Base-by-base conservation (phyloP, 768 basidiomycete genomes). In the Sutorius australiensis region DNA sequence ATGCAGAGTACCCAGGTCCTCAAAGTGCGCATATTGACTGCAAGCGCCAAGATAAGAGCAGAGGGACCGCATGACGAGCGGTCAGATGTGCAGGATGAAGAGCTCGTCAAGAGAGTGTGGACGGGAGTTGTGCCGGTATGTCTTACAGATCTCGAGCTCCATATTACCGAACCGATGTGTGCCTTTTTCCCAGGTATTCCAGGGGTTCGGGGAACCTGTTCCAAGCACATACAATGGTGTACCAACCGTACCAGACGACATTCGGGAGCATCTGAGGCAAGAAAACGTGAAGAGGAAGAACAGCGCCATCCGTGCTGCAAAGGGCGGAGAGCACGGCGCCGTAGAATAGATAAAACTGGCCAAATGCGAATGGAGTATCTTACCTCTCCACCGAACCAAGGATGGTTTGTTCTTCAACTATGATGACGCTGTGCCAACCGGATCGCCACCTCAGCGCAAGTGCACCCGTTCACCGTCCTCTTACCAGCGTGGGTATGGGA, bases 311-410 rank as follows among this genome's bases (percentile, higher is more conserved):
- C 51, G 38, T 31, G 64, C 53, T 5, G 61, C 63, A 6, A 65
- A 55, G 31, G 54, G 36, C 77, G 66, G 57, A 77, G 79, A 56
- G 81, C 28, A 50, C 6, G 9, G n/a, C 17, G 10, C 44, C 16
- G 48, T 47, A 36, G 38, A 50, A 31, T 50, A 45, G 12, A 21
- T 5, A 19, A 45, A 19, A 14, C 3, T 12, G 24, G 6, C 13
- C 3, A 17, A 6, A 30, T 36, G 24, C 24, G 4, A 24, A 24
- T 24, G 24, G 24, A 24, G 24, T 24, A 24, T 24, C 24, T 24
- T 24, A 24, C 24, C 24, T 24, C 24, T 4, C 24, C 24, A 24
- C 24, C 4, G 24, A 24, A 24, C 24, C 24, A 24, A 24, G 24
- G 2, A 24, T 24, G 46, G 10, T n/a, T 24, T 27, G 17, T 24